Evolutionary conservation across 495 filamentous ascomycete species (phyloP).

Genomic region (Bacidia rubella): DNA sequence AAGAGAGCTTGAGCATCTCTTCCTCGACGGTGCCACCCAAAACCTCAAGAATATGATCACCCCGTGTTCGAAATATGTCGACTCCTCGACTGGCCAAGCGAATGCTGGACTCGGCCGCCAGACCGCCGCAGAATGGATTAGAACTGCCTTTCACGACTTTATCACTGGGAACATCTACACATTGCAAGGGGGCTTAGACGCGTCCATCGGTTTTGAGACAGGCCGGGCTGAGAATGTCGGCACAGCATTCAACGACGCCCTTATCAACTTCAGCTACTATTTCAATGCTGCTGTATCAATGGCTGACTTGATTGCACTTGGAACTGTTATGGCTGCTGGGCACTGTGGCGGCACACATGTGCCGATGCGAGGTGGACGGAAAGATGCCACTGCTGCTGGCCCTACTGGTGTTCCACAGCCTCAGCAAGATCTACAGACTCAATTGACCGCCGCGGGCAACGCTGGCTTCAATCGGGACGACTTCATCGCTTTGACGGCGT

Average conservation of each 20-base stretch:
- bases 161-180: conserved; percentile 36
- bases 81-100: conserved; percentile 39
- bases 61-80: conserved; percentile 42
- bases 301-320: conserved; percentile 47
- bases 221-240: conserved; percentile 42
- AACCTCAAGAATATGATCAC: conserved; percentile 37
- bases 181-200: conserved; percentile 43
- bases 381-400: conserved; percentile 40
- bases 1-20: conserved; percentile 13
- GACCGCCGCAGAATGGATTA: conserved; percentile 44
- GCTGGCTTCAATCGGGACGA: conserved; percentile 43
- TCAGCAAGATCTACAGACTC: conserved; percentile 37
- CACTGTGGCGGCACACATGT: conserved; percentile 45
- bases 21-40: conserved; percentile 9
- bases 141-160: conserved; percentile 52
- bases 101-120: conserved; percentile 14
- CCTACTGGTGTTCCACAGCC: conserved; percentile 43
- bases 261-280: conserved; percentile 40
- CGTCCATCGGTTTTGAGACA: conserved; percentile 43
- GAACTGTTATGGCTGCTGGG: conserved; percentile 42
- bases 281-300: conserved; percentile 34
- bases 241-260: conserved; percentile 40
- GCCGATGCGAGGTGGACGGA: conserved; percentile 38
- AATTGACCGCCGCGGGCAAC: conserved; percentile 39
- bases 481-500: conserved; percentile 48